Conservation (phyloP, 306 rosid species). For the Lagenaria siceraria region DNA sequence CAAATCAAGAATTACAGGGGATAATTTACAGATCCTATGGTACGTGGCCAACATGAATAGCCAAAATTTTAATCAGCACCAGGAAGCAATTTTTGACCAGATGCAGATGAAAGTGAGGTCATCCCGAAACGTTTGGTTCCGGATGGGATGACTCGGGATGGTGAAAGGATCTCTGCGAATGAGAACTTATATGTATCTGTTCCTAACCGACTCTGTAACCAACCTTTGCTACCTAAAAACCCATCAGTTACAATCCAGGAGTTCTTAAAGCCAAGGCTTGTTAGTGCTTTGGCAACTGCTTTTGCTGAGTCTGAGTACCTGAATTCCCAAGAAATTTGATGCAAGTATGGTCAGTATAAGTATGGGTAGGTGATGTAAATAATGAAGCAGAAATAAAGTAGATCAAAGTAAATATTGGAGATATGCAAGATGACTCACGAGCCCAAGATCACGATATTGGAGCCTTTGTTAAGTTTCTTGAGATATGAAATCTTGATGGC, state of each 20-base stretch:
- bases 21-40: conserved; percentile 1
- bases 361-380: neutral
- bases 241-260: conserved; percentile 71
- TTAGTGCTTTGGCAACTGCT: conserved; percentile 61
- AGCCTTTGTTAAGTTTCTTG: conserved; percentile 71
- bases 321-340: neutral
- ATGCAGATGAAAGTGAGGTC: conserved; percentile 20
- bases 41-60: neutral
- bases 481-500: conserved; percentile 76
- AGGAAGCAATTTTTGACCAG: conserved; percentile 57
- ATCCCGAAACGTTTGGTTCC: conserved; percentile 51
- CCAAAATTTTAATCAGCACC: conserved; percentile 34
- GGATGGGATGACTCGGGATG: conserved; percentile 63
- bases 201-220: conserved; percentile 90
- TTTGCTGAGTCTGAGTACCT: conserved; percentile 79
- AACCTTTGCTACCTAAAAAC: conserved; percentile 76
- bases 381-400: neutral
- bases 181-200: conserved; percentile 69
- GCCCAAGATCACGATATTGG: conserved; percentile 60
- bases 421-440: conserved; percentile 38
- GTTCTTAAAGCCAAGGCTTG: conserved; percentile 58
- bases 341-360: neutral
- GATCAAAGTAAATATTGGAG: neutral
- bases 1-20: neutral
- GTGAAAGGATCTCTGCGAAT: conserved; percentile 69